phyloP scores from a whole-genome alignment of 169 alveolate genomes.

The Cryptosporidium felis region DNA sequence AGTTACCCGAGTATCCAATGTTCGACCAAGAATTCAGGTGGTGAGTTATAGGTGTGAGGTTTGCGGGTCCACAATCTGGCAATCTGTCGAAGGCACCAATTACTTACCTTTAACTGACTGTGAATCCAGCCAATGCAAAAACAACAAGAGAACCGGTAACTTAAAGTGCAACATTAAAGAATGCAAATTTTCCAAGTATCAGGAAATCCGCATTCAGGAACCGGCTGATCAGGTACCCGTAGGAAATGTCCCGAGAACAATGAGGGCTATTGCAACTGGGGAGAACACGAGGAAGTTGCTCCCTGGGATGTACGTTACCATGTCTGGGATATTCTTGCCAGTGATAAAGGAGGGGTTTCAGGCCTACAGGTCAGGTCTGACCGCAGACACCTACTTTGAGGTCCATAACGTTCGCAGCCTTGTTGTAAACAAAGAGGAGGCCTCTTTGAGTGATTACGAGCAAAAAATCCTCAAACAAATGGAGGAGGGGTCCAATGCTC shows the following conservation, averaged over 20 bases:
- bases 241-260: constrained; percentile 93
- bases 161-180: constrained; percentile 73
- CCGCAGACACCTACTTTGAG: constrained; percentile 84
- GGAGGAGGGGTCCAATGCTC: not conserved
- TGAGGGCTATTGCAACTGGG: constrained; percentile 89
- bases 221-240: constrained; percentile 92
- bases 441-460: constrained; percentile 73
- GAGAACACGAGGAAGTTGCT: constrained; percentile 81
- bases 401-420: constrained; percentile 75
- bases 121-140: constrained; percentile 86
- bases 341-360: constrained; percentile 80
- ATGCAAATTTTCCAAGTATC: constrained; percentile 88
- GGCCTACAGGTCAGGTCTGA: constrained; percentile 77
- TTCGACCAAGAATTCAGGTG: constrained; percentile 92
- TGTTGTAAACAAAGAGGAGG: constrained; percentile 78
- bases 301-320: constrained; percentile 87
- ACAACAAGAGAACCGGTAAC: constrained; percentile 86
- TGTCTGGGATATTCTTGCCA: constrained; percentile 90
- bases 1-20: constrained; percentile 91
- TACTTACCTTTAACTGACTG: constrained; percentile 92
- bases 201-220: constrained; percentile 94
- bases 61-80: constrained; percentile 89
- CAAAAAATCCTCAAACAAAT: constrained; percentile 72
- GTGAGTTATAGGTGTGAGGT: constrained; percentile 95
- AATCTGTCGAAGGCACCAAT: constrained; percentile 84